Percentiles rank a stretch among this genome's conserved stretches.
These are phyloP conservation scores for Cicer arietinum DNA, from an alignment of 306 rosid genomes.

Conservation along the genomic window DNA sequence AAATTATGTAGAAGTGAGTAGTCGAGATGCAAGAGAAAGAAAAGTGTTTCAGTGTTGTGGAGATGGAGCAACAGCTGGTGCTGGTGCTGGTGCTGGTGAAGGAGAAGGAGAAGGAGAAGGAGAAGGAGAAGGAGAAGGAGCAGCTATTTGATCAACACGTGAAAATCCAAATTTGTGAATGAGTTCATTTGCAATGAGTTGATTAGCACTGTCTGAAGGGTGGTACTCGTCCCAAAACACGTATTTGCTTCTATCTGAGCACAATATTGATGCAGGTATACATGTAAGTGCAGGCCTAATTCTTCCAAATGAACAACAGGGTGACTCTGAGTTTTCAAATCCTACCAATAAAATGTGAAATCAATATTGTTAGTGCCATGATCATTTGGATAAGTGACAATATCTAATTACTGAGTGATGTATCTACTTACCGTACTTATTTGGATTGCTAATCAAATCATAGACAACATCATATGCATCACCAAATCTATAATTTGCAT, in stretches of 20 bases:
- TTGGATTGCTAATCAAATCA: constrained; percentile 71
- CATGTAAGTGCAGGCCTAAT: constrained; percentile 92
- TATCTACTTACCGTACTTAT: constrained; percentile 62
- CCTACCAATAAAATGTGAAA: constrained; percentile 53
- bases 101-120: constrained; percentile 47
- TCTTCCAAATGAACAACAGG: constrained; percentile 88
- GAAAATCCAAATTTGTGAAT: constrained; percentile 74
- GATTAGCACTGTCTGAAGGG: constrained; percentile 86
- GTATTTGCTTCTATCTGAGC: constrained; percentile 91
- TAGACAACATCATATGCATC: constrained; percentile 85
- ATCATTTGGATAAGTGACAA: not conserved
- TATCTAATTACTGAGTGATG: not conserved
- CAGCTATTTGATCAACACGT: constrained; percentile 34
- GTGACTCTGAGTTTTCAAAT: constrained; percentile 71
- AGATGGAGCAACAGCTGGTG: constrained; percentile 60
- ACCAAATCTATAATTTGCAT: constrained; percentile 73
- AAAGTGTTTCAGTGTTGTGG: constrained; percentile 45
- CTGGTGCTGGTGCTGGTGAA: constrained; percentile 35
- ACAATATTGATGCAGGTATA: constrained; percentile 77
- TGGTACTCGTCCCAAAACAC: constrained; percentile 99
- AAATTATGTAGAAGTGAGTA: constrained; percentile 1
- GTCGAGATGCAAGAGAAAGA: not conserved
- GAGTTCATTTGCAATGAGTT: constrained; percentile 80
- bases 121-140: constrained; percentile 47
- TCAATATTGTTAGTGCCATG: too few relatives aligned